Evolutionary conservation across 352 stramenopile genomes (phyloP).

Genomic region (Bremia lactucae): DNA sequence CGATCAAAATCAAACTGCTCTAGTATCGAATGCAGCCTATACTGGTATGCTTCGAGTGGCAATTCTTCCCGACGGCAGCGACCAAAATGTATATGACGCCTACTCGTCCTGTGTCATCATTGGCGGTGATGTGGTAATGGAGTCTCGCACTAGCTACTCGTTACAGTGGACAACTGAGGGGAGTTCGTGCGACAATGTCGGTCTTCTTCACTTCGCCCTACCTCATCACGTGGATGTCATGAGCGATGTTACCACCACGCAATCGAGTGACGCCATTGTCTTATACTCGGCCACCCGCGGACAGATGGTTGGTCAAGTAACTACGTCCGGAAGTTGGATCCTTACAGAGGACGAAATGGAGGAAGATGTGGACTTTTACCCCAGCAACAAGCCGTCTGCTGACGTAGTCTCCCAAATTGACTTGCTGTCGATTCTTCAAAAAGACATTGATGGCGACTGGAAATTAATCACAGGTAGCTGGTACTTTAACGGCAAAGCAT

Average conservation of each 20-base stretch:
- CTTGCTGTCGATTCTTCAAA: constrained; percentile 28
- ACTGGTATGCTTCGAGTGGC: constrained; percentile 51
- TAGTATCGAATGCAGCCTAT: constrained; percentile 33
- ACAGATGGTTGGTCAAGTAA: constrained; percentile 41
- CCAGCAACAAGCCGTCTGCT: constrained; percentile 26
- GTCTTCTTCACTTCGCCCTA: constrained; percentile 62
- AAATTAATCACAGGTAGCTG: constrained; percentile 31
- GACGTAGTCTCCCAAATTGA: constrained; percentile 29
- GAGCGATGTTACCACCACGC: constrained; percentile 5
- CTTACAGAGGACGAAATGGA: constrained; percentile 42
- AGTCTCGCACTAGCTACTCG: constrained; percentile 50
- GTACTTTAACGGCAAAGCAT: constrained; percentile 68
- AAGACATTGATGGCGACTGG: constrained; percentile 52
- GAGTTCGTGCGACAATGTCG: constrained; percentile 27
- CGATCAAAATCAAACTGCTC: constrained; percentile 24
- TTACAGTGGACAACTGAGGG: constrained; percentile 57
- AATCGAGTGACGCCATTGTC: constrained; percentile 23
- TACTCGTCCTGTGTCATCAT: constrained; percentile 50
- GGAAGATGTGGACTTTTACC: constrained; percentile 50
- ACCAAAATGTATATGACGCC: constrained; percentile 39
- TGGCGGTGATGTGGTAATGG: constrained; percentile 33
- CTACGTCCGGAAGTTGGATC: constrained; percentile 31
- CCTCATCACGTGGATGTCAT: constrained; percentile 54
- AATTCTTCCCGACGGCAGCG: constrained; percentile 30
- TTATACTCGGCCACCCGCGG: constrained; percentile 50